These are phyloP conservation scores for Mytilinidion resinicola DNA, from an alignment of 495 filamentous ascomycete species.

Conservation along the genomic window DNA sequence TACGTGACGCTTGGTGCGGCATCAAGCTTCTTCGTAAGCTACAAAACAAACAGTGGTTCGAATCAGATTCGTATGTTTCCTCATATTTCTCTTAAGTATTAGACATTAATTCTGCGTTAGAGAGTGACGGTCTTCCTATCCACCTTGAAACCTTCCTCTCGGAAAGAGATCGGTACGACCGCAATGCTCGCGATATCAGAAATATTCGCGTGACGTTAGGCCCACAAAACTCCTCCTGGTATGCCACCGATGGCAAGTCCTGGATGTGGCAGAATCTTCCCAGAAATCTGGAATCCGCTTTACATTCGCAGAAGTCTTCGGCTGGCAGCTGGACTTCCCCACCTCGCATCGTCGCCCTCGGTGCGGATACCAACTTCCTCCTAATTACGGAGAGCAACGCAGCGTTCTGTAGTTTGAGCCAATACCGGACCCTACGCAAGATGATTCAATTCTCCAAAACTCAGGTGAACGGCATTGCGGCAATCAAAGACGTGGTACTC, in stretches of 20 bases:
- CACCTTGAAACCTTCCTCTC: conserved; percentile 18
- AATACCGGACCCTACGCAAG: conserved; percentile 7
- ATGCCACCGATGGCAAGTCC: conserved; percentile 5
- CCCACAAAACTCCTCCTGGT: conserved; percentile 23
- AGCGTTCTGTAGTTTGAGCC: conserved; percentile 10
- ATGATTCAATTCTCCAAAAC: conserved; percentile 11
- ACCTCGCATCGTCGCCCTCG: conserved; percentile 22
- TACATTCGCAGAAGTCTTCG: conserved; percentile 9
- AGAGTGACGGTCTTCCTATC: conserved; percentile 14
- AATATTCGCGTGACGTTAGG: conserved; percentile 13
- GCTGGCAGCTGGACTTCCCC: conserved; percentile 14
- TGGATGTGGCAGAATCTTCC: conserved; percentile 22
- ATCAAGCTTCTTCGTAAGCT: conserved; percentile 18
- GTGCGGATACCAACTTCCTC: conserved; percentile 12
- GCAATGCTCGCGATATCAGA: conserved; percentile 4
- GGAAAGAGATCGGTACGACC: background rate
- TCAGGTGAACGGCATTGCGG: conserved; percentile 9
- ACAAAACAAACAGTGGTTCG: conserved; percentile 5
- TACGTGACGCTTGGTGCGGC: conserved; percentile 18
- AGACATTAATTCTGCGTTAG: background rate
- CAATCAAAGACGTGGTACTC: conserved; percentile 7
- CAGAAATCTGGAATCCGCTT: conserved; percentile 4
- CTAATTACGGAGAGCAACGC: conserved; percentile 16
- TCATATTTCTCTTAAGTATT: background rate
- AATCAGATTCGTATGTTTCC: conserved; percentile 9